A percentile compares a stretch with the other conserved stretches of the same genome.
Conservation (phyloP, 1,139 yeast species). For the Yamadazyma dushanensis region DNA sequence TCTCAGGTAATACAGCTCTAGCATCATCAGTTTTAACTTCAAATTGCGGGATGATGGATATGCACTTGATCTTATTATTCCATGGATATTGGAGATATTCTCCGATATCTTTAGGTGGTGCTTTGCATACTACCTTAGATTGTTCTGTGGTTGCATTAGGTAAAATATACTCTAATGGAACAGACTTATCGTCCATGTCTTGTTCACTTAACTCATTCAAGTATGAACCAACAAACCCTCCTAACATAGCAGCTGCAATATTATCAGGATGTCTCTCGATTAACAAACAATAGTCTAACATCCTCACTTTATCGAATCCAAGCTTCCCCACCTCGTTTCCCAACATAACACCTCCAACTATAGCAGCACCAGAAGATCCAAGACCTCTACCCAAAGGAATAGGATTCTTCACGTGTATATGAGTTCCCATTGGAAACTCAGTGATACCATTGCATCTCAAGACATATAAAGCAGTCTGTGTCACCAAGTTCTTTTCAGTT, state of each 20-base stretch:
- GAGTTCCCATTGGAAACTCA: conserved; percentile 83
- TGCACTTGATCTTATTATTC: conserved; percentile 79
- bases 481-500: conserved; percentile 79
- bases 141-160: conserved; percentile 76
- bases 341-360: conserved; percentile 92
- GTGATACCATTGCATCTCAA: conserved; percentile 76
- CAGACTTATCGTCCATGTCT: conserved; percentile 72
- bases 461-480: conserved; percentile 90
- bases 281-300: conserved; percentile 93
- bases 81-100: conserved; percentile 84
- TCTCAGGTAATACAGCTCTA: conserved; percentile 81
- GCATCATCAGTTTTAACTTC: conserved; percentile 93
- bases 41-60: conserved; percentile 89
- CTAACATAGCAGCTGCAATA: conserved; percentile 98
- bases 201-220: conserved; percentile 73
- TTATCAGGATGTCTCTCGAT: conserved; percentile 98
- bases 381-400: conserved; percentile 96
- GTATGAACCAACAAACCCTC: conserved; percentile 96
- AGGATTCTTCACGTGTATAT: conserved; percentile 78
- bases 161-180: conserved; percentile 80
- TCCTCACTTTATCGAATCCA: conserved; percentile 70
- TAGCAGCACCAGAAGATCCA: conserved; percentile 99
- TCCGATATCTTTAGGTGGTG: conserved; percentile 87
- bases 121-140: conserved; percentile 21
- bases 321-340: conserved; percentile 83